Evolutionary conservation across 192 early-diverging fungal species (phyloP), one percentile per base, ranked within the genome.

Genomic region (Umbelopsis sp.): DNA sequence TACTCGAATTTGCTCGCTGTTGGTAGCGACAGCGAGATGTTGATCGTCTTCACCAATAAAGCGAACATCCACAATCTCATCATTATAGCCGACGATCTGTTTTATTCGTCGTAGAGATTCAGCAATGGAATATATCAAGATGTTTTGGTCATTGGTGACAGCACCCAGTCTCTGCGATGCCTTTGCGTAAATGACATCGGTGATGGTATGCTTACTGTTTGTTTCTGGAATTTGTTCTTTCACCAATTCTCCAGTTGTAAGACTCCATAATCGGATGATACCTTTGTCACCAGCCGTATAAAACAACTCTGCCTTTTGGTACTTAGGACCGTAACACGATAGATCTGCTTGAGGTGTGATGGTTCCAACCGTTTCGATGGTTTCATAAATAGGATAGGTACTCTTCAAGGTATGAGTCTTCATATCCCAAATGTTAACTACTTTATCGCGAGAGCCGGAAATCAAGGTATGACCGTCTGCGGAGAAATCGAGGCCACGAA

Each of bases 31-130:
- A 16, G 93, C 96, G 72, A 98, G 69, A 68, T 93, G 87, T 1
- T 56, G 73, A 62, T 96, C 91, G 7, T 86, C 76, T 22, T 82
- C 75, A 22, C 93, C 95, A n/a, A 95, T 81, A 45, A 93, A 93
- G 1, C 80, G 80, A 52, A 98, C 73, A 74, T 96, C 96, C 16
- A 98, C 89, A 36, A 99, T 88, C 71, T 99, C 98, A 68, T 99
- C 95, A 70, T 98, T 98, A 79, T 96, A 95, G 41, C 98, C 98
- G 6, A 95, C 91, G 77, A 98, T 91, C 78, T 96, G 93, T 69
- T 91, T 92, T 22, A 85, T 77, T 4, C 90, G 86, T 72, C 86
- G 82, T 24, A 93, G 73, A 41, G 76, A 71, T 12, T 78, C 72
- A 11, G 71, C 65, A 12, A 91, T 76, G 20, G 85, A 70, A 75